Evolutionary conservation across 2,329 filamentous ascomycete species (phyloP), one percentile per base, ranked within the genome.

Genomic region (Pestalotiopsis sp.): DNA sequence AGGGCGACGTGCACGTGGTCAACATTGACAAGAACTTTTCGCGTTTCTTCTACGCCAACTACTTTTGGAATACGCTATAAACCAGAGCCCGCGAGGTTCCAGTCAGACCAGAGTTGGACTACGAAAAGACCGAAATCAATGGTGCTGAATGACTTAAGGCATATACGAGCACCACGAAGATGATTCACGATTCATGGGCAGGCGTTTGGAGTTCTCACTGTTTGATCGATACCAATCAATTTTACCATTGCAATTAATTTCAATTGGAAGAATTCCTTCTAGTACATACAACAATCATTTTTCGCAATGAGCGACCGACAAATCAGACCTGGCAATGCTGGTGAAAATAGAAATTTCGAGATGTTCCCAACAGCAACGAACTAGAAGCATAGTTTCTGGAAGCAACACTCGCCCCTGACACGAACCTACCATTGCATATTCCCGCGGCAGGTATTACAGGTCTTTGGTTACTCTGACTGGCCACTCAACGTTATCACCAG

Each of bases 21-120:
- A 97, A 97, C 76, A 91, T 99, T 79, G 95, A 98, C 75, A 91
- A 92, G 75, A 97, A 96, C 82, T 95, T 97, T 79, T 95, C 93
- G 69, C 88, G 91, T 71, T 95, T 92, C 79, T 98, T 97, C 77
- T 97, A 98, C 77, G 93, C 95, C 25, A 97, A 97, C 76, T 97
- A 97, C 79, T 97, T 98, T 77, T 99, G 96, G 96, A 88, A 94
- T 76, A 95, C 91, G 38, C 49, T 66, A 13, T 62, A 62, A 36
- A 12, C 2, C 17, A 4, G 57, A 14, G 17, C 25, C 7, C 2
- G 23, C 23, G 25, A 36, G 45, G n/a, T 52, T 9, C 3, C n/a
- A n/a, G 7, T 59, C 12, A 36, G 12, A 11, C 7, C 11, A 14
- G 31, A 36, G 31, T 9, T 36, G 31, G 31, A 9, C 31, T 1